phyloP scores from a whole-genome alignment of 495 filamentous ascomycete species.

The Stereocaulon alpinum region DNA sequence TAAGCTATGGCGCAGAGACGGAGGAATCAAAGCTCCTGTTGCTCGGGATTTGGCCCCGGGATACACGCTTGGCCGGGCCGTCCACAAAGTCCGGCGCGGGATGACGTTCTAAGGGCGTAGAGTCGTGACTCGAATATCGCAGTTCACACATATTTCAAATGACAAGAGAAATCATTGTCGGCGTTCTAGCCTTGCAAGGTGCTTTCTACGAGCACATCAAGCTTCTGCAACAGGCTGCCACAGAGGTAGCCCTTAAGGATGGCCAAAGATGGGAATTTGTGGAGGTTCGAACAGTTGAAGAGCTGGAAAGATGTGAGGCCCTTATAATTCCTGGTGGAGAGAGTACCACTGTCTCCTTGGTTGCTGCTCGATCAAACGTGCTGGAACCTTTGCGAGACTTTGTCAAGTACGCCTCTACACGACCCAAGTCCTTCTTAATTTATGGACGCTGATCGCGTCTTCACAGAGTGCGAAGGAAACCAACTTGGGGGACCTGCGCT shows the following conservation, averaged over 20 bases:
- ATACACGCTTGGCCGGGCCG: slow-evolving; percentile 3
- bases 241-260: slow-evolving; percentile 26
- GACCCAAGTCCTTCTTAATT: not conserved
- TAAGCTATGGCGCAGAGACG: not conserved
- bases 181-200: slow-evolving; percentile 86
- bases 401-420: slow-evolving; percentile 61
- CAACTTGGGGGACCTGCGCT: slow-evolving; percentile 94
- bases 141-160: slow-evolving; percentile 12
- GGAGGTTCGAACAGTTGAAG: slow-evolving; percentile 65
- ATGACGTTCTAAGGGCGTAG: not conserved
- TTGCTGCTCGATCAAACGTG: slow-evolving; percentile 68
- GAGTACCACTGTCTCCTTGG: slow-evolving; percentile 85
- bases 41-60: slow-evolving; percentile 8
- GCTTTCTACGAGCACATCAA: slow-evolving; percentile 84
- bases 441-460: slow-evolving; percentile 15
- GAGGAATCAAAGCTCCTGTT: not conserved
- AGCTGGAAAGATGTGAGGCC: slow-evolving; percentile 66
- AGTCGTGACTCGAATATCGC: not conserved
- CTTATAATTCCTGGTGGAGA: slow-evolving; percentile 90
- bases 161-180: slow-evolving; percentile 49
- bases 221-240: slow-evolving; percentile 58
- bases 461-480: slow-evolving; percentile 52
- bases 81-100: slow-evolving; percentile 4
- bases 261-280: slow-evolving; percentile 48
- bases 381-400: slow-evolving; percentile 82